These are phyloP conservation scores for Zoysia matrella DNA, from an alignment of 202 grass and related monocot species.

Conservation along the genomic window DNA sequence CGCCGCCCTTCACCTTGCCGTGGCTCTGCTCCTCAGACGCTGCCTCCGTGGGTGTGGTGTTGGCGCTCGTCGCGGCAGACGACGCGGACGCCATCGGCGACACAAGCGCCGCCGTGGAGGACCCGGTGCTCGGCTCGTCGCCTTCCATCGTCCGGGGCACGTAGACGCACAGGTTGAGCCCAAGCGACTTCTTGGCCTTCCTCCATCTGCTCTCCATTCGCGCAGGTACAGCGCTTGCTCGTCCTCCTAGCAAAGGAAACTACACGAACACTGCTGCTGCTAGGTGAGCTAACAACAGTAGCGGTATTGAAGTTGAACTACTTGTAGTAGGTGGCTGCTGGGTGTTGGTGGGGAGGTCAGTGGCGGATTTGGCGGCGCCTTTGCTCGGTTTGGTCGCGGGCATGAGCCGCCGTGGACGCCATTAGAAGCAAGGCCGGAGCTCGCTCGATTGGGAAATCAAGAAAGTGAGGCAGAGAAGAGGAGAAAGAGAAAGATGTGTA, in stretches of 20 bases:
- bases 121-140: conserved; percentile 40
- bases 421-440: background rate
- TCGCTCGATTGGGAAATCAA: conserved; percentile 24
- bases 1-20: conserved; percentile 22
- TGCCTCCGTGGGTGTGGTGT: conserved; percentile 47
- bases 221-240: background rate
- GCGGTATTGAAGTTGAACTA: background rate
- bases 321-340: no score
- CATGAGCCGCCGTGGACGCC: conserved; percentile 29
- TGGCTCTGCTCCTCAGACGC: conserved; percentile 23
- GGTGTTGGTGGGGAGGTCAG: conserved; percentile 21
- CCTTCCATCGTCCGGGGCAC: conserved; percentile 70
- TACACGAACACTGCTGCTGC: no score
- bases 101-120: conserved; percentile 55
- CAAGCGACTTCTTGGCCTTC: conserved; percentile 90
- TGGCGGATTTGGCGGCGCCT: conserved; percentile 17
- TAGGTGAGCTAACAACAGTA: background rate
- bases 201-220: conserved; percentile 85
- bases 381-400: conserved; percentile 37
- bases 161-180: conserved; percentile 90
- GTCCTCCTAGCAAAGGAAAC: background rate
- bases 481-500: background rate
- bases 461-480: conserved; percentile 17
- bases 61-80: conserved; percentile 54
- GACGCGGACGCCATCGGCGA: conserved; percentile 52